These are phyloP conservation scores for Colletotrichum tamarilloi DNA, from an alignment of 2,329 filamentous ascomycete genomes.

Conservation along the genomic window DNA sequence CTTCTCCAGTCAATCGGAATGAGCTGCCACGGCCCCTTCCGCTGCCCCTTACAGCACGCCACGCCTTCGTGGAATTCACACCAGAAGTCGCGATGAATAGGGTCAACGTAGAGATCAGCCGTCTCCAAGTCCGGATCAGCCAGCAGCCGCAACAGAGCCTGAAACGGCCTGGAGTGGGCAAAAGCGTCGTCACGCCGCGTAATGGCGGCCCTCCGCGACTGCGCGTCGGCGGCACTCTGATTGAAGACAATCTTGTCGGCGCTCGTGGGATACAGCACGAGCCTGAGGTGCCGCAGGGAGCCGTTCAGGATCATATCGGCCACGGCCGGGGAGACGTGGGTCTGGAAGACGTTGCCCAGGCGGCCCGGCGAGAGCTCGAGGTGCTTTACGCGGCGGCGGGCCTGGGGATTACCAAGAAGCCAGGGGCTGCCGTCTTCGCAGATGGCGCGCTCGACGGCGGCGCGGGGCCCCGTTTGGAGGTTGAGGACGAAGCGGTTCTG, in stretches of 20 bases:
- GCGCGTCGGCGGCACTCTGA: conserved; percentile 26
- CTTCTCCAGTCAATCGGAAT: conserved; percentile 46
- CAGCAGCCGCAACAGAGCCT: conserved; percentile 52
- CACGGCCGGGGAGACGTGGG: conserved; percentile 37
- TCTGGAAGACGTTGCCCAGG: conserved; percentile 37
- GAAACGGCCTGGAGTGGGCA: conserved; percentile 31
- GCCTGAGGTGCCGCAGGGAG: conserved; percentile 37
- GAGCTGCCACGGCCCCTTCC: conserved; percentile 34
- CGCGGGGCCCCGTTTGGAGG: conserved; percentile 25
- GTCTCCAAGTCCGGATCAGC: conserved; percentile 57
- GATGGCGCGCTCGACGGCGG: conserved; percentile 25
- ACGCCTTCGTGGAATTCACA: conserved; percentile 53
- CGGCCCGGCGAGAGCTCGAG: conserved; percentile 38
- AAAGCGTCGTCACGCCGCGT: conserved; percentile 32
- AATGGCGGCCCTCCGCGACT: conserved; percentile 14
- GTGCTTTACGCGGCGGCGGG: conserved; percentile 37
- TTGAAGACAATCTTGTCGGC: conserved; percentile 15
- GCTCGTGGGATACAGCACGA: conserved; percentile 37
- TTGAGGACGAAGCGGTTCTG: conserved; percentile 42
- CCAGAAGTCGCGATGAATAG: conserved; percentile 50
- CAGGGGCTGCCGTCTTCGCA: conserved; percentile 11
- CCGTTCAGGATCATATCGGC: conserved; percentile 42
- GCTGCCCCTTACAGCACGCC: conserved; percentile 28
- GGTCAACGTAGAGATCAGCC: conserved; percentile 51
- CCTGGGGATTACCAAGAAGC: conserved; percentile 30